Conservation (phyloP, 805 yeast genomes). For the Ascoidea tarda region DNA sequence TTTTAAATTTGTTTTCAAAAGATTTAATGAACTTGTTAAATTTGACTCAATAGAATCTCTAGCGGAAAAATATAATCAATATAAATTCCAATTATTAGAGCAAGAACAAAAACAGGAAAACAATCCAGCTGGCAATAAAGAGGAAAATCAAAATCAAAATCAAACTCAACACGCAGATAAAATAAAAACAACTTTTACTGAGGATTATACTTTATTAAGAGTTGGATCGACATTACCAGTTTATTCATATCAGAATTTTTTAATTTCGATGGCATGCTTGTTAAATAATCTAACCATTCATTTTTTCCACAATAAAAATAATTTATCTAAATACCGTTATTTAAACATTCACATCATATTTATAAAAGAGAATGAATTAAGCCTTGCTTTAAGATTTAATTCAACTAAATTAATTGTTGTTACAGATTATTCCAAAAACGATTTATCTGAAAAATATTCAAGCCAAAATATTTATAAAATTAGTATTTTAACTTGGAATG, state of each 20-base stretch:
- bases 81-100: background rate
- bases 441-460: background rate
- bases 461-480: background rate
- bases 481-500: constrained; percentile 4
- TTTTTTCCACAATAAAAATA: constrained; percentile 1
- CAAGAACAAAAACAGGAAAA: background rate
- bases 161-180: background rate
- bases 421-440: background rate
- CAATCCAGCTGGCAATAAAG: no score
- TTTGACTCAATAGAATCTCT: background rate
- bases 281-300: constrained; percentile 6
- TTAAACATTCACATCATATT: no score
- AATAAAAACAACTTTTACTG: background rate
- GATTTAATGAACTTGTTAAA: background rate
- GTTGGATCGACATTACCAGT: constrained; percentile 5
- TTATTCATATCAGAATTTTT: constrained; percentile 2
- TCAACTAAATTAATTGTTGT: background rate
- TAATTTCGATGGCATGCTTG: constrained; percentile 8
- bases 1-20: background rate
- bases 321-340: background rate
- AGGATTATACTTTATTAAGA: background rate
- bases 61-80: no score
- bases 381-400: background rate
- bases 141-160: background rate
- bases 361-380: background rate